Evolutionary conservation across 2,329 filamentous ascomycete species (phyloP).

Genomic region (Colletotrichum spaethianum): DNA sequence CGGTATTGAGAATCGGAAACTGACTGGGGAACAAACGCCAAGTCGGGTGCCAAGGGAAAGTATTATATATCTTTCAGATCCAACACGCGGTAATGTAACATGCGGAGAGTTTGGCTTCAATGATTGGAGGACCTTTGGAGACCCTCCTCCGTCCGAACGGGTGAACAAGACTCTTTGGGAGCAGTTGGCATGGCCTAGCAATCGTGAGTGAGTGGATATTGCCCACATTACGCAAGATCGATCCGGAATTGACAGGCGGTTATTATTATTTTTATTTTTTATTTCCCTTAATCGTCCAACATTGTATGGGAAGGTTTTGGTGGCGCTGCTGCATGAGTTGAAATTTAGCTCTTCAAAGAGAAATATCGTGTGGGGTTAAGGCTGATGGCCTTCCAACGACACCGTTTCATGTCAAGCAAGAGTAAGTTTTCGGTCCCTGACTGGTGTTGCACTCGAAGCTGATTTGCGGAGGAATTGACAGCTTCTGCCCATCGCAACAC

Average conservation of each 20-base stretch:
- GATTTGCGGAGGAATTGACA: slow-evolving; percentile 30
- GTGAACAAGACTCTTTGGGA: slow-evolving; percentile 20
- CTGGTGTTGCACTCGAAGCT: background rate
- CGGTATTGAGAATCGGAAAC: slow-evolving; percentile 15
- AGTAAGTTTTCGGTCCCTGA: background rate
- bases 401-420: slow-evolving; percentile 20
- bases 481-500: slow-evolving; percentile 9
- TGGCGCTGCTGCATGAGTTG: slow-evolving; percentile 10
- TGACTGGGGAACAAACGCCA: slow-evolving; percentile 12
- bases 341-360: background rate
- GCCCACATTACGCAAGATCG: background rate
- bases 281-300: background rate
- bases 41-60: slow-evolving; percentile 19
- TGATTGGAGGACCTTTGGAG: slow-evolving; percentile 26
- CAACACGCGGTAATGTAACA: slow-evolving; percentile 5
- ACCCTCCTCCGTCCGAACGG: slow-evolving; percentile 31
- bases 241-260: background rate
- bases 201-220: slow-evolving; percentile 18
- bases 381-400: slow-evolving; percentile 16
- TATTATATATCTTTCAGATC: slow-evolving; percentile 35
- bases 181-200: slow-evolving; percentile 24
- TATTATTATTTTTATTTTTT: no score
- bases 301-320: slow-evolving; percentile 8
- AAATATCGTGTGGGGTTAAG: slow-evolving; percentile 1
- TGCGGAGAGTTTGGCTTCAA: background rate